phyloP scores from a whole-genome alignment of 805 yeast species.

The Priceomyces castillae region DNA sequence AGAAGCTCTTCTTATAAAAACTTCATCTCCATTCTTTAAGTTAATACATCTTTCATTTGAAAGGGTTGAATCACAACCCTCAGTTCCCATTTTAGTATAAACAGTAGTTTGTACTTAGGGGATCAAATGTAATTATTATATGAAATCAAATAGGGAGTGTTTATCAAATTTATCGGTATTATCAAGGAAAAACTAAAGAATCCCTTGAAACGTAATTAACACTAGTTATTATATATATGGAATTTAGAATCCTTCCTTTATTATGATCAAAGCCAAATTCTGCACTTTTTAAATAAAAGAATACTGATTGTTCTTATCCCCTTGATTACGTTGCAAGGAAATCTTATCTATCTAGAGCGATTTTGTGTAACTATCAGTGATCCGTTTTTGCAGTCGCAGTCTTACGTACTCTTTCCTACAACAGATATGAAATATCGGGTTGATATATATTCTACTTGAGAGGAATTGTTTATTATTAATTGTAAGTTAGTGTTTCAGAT shows the following conservation, averaged over 20 bases:
- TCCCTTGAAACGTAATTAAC: too few species aligned
- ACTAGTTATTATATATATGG: too few species aligned
- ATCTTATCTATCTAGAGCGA: background rate
- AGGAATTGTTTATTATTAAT: too few species aligned
- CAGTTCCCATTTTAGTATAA: background rate
- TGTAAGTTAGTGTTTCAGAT: too few species aligned
- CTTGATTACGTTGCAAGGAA: background rate
- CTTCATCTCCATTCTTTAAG: conserved; percentile 13
- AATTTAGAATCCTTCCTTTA: too few species aligned
- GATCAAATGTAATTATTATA: background rate
- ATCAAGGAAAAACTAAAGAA: too few species aligned
- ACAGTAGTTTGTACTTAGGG: background rate
- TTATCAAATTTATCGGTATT: too few species aligned
- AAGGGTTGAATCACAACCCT: background rate
- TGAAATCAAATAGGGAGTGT: background rate
- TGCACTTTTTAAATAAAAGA: too few species aligned
- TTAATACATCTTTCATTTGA: conserved; percentile 11
- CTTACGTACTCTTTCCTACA: background rate
- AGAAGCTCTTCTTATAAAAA: conserved; percentile 30
- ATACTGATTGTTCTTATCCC: background rate
- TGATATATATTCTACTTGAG: too few species aligned
- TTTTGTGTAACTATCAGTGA: conserved; percentile 1
- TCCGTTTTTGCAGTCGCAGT: conserved; percentile 3
- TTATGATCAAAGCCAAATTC: too few species aligned
- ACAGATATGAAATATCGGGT: background rate